Conservation (phyloP, 2,329 filamentous ascomycete genomes). For the Fusarium setosum region DNA sequence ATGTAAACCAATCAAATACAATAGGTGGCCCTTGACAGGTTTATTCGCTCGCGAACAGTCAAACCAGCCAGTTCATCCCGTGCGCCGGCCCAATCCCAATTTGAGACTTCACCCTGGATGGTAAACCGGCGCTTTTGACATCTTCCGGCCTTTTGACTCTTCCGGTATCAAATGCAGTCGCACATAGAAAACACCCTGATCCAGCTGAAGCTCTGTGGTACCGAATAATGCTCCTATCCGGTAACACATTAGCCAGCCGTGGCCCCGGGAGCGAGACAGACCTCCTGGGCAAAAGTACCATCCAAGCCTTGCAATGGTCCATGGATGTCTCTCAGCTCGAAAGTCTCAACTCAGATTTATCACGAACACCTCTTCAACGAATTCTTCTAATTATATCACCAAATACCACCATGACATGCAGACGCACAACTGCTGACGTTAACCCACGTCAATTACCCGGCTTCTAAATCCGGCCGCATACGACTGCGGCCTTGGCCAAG, state of each 20-base stretch:
- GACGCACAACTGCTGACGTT: constrained; percentile 21
- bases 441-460: not conserved
- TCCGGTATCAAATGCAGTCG: not conserved
- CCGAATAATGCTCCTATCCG: not conserved
- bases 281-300: not conserved
- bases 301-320: not conserved
- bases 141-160: not conserved
- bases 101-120: not conserved
- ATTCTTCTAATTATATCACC: not conserved
- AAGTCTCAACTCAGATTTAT: too few relatives aligned
- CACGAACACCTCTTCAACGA: not conserved
- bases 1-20: not conserved
- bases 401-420: not conserved
- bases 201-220: constrained; percentile 15
- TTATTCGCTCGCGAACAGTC: not conserved
- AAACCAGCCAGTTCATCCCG: not conserved
- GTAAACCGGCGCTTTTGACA: too few relatives aligned
- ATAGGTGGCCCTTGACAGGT: not conserved
- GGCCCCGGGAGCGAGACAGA: constrained; percentile 6
- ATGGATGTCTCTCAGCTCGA: not conserved
- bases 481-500: not conserved
- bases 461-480: not conserved
- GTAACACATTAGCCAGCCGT: constrained; percentile 1
- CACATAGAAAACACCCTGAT: constrained; percentile 21
- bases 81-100: not conserved